phyloP scores from a whole-genome alignment of 371 early-diverging fungal genomes.

The Mortierella polycephala region DNA sequence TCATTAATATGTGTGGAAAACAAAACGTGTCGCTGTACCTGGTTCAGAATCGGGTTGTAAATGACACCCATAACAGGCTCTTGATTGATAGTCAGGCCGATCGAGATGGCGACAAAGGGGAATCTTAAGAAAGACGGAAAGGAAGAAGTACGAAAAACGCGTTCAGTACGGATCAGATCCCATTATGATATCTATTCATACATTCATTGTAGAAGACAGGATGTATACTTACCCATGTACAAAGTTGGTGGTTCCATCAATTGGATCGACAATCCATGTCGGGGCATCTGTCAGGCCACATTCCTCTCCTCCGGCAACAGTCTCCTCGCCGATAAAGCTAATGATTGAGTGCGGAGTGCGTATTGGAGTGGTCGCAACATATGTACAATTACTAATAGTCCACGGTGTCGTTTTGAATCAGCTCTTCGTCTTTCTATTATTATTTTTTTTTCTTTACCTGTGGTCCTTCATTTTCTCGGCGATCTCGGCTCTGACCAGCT shows the following conservation, averaged over 20 bases:
- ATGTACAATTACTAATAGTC: too few relatives aligned
- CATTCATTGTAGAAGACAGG: not conserved
- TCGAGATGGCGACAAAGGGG: constrained; percentile 88
- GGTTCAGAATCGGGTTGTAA: constrained; percentile 88
- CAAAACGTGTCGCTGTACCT: constrained; percentile 53
- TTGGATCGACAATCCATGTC: constrained; percentile 94
- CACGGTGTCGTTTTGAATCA: too few relatives aligned
- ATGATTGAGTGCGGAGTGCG: too few relatives aligned
- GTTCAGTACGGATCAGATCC: not conserved
- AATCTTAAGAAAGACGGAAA: constrained; percentile 59
- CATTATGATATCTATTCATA: too few relatives aligned
- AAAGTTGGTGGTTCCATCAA: constrained; percentile 94
- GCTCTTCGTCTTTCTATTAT: not conserved
- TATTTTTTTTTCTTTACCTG: constrained; percentile 55
- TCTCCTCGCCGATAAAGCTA: constrained; percentile 90
- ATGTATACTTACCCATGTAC: constrained; percentile 70
- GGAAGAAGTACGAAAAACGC: not conserved
- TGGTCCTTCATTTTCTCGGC: constrained; percentile 70
- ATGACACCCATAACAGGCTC: constrained; percentile 90
- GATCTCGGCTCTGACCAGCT: constrained; percentile 70
- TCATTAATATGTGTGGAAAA: not conserved
- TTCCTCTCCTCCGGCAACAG: constrained; percentile 70
- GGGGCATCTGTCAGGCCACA: constrained; percentile 75
- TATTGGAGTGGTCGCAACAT: not conserved
- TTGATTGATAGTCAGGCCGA: constrained; percentile 81